Evolutionary conservation across 2,329 filamentous ascomycete genomes (phyloP).

Genomic region (Fusarium tanahbumbuense): DNA sequence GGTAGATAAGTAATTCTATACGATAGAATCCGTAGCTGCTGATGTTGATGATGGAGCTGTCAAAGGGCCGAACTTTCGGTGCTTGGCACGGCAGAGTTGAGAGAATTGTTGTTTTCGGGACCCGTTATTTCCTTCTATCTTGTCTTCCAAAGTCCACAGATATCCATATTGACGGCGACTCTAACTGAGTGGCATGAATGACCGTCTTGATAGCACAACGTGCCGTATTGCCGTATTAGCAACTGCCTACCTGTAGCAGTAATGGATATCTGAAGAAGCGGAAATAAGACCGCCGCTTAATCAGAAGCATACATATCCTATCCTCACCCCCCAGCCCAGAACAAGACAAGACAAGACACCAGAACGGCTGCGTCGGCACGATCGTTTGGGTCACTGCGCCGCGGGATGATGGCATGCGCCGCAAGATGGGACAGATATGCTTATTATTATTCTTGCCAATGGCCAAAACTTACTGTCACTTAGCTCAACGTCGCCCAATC

Average conservation of each 20-base stretch:
- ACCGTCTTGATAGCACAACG: neutral
- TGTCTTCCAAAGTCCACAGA: conserved; percentile 16
- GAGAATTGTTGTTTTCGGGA: conserved; percentile 36
- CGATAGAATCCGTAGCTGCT: neutral
- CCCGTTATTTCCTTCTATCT: conserved; percentile 23
- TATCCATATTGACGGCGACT: conserved; percentile 2
- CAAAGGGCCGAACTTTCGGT: conserved; percentile 36
- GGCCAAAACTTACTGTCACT: conserved; percentile 4
- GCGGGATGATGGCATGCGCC: conserved; percentile 46
- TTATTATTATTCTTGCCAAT: conserved; percentile 40
- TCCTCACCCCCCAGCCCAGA: conserved; percentile 25
- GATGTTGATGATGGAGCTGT: conserved; percentile 1
- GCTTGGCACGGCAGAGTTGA: conserved; percentile 40
- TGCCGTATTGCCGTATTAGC: neutral
- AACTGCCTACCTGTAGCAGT: neutral
- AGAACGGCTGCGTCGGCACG: conserved; percentile 46
- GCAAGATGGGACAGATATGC: conserved; percentile 47
- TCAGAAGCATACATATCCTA: neutral
- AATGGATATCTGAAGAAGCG: conserved; percentile 1
- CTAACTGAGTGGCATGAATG: neutral
- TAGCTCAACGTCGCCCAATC: conserved; percentile 10
- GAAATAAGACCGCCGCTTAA: conserved; percentile 30
- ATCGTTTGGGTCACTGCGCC: conserved; percentile 43
- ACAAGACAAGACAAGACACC: neutral
- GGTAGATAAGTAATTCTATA: neutral